Conservation (phyloP, 192 early-diverging fungal genomes). For the Coemansia sp. region DNA sequence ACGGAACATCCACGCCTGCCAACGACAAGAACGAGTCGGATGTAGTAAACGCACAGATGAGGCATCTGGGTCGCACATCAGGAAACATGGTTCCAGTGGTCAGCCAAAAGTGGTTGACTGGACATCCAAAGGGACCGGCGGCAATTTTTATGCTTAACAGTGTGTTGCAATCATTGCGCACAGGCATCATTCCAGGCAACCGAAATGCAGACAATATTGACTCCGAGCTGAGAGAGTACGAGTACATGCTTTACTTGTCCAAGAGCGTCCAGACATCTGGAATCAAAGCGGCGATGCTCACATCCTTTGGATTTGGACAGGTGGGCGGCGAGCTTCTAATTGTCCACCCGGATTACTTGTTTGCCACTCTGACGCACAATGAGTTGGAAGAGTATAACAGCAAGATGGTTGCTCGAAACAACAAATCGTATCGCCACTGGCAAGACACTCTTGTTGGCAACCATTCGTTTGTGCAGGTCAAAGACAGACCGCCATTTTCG, state of each 20-base stretch:
- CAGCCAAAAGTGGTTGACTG: constrained; percentile 89
- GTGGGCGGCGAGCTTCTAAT: constrained; percentile 66
- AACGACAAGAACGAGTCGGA: constrained; percentile 97
- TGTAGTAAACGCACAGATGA: constrained; percentile 82
- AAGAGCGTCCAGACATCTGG: constrained; percentile 60
- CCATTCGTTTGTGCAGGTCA: constrained; percentile 26
- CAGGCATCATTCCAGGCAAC: constrained; percentile 87
- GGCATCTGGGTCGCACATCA: constrained; percentile 79
- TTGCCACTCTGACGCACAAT: constrained; percentile 32
- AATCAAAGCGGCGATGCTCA: constrained; percentile 63
- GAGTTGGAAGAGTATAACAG: constrained; percentile 14
- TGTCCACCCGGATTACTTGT: constrained; percentile 64
- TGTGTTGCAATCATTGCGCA: constrained; percentile 74
- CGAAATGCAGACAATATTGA: constrained; percentile 60
- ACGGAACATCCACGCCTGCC: constrained; percentile 91
- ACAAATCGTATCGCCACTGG: constrained; percentile 19
- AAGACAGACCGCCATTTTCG: constrained; percentile 12
- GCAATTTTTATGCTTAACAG: constrained; percentile 94
- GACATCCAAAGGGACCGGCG: constrained; percentile 87
- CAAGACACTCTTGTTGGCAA: constrained; percentile 23
- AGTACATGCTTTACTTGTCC: constrained; percentile 79
- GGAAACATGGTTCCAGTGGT: constrained; percentile 80
- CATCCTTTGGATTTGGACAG: constrained; percentile 69
- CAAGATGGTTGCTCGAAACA: not conserved
- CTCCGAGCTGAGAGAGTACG: constrained; percentile 68